Evolutionary conservation across 2,329 filamentous ascomycete species (phyloP), one percentile per base, ranked within the genome.

Genomic region (Scedosporium boydii): DNA sequence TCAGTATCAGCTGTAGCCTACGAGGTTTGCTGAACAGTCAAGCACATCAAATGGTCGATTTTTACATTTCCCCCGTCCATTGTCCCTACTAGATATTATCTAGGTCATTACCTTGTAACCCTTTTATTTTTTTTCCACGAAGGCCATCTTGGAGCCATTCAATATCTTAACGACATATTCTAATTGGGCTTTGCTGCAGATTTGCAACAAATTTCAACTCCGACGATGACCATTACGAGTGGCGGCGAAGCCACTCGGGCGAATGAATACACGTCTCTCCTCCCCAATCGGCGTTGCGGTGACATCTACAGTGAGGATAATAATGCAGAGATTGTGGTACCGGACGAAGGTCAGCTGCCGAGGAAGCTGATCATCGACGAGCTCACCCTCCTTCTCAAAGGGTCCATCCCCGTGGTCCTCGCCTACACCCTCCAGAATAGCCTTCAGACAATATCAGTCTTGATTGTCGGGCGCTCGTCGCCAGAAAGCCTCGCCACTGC

Each of bases 371-470:
- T 59, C 21, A 16, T 23, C 16, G 58, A 59, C 26, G 90, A 95
- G 72, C 86, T 90, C 67, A 82, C 83, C 77, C 75, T 90, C 6
- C 76, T 95, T 1, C 74, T 89, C 44, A 87, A 83, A 67, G 84
- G 85, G 26, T 90, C 90, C 0, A 72, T 91, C 0, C 90, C 91
- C 0, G 88, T 96, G 3, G 92, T 96, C 64, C 71, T 96, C 44
- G 91, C 91, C 64, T 96, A 96, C 73, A 88, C 88, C 7, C 79
- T 96, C 4, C 91, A 96, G 65, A 96, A 93, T 72, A 92, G 88
- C 4, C 77, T 96, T 0, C 91, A 96, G 71, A 96, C 91, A 0
- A 72, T 89, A 1, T 95, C 90, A 0, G 89, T 96, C 4, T 77
- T 96, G 56, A 87, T 96, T 44, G 90, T 91, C 3, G 91, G 91